Percentiles rank a stretch among this genome's conserved stretches.
Evolutionary conservation across 2,329 filamentous ascomycete genomes (phyloP).

Genomic region (Penicillium frequentans): DNA sequence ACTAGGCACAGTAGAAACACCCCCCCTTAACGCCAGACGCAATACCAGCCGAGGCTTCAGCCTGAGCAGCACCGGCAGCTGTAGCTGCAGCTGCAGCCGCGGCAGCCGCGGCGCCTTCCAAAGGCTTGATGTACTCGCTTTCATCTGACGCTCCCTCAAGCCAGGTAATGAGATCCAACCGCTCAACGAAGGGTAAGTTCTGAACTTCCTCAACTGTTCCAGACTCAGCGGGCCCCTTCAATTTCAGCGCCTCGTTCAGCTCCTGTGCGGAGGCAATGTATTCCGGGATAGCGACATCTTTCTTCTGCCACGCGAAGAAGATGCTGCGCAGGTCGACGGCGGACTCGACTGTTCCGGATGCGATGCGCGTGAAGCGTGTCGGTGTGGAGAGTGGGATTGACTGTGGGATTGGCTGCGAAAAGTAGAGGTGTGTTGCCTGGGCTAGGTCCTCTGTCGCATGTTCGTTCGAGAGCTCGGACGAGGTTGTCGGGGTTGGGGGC

Average conservation of each 20-base stretch:
- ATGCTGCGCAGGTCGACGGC: slow-evolving; percentile 87
- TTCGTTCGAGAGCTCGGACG: slow-evolving; percentile 61
- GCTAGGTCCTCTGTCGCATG: slow-evolving; percentile 65
- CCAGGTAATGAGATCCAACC: slow-evolving; percentile 89
- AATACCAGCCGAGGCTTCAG: slow-evolving; percentile 49
- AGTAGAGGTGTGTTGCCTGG: slow-evolving; percentile 75
- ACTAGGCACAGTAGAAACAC: slow-evolving; percentile 40
- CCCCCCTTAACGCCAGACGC: slow-evolving; percentile 51
- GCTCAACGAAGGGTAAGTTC: slow-evolving; percentile 88
- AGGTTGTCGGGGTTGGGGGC: slow-evolving; percentile 73
- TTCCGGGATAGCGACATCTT: slow-evolving; percentile 83
- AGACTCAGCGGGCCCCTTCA: slow-evolving; percentile 32
- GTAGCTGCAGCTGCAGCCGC: slow-evolving; percentile 43
- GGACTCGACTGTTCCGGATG: slow-evolving; percentile 65
- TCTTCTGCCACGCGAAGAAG: slow-evolving; percentile 94
- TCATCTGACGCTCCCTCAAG: slow-evolving; percentile 86
- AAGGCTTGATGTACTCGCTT: slow-evolving; percentile 86
- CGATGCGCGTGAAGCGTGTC: slow-evolving; percentile 94
- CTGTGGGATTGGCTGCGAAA: slow-evolving; percentile 61
- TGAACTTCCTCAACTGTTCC: slow-evolving; percentile 64
- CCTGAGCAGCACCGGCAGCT: slow-evolving; percentile 42
- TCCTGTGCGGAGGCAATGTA: slow-evolving; percentile 83
- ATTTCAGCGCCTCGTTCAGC: slow-evolving; percentile 72
- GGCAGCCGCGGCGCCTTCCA: slow-evolving; percentile 61
- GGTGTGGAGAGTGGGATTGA: slow-evolving; percentile 68